Base-by-base conservation (phyloP, 192 early-diverging fungal species). In the Rhizophagus clarus region DNA sequence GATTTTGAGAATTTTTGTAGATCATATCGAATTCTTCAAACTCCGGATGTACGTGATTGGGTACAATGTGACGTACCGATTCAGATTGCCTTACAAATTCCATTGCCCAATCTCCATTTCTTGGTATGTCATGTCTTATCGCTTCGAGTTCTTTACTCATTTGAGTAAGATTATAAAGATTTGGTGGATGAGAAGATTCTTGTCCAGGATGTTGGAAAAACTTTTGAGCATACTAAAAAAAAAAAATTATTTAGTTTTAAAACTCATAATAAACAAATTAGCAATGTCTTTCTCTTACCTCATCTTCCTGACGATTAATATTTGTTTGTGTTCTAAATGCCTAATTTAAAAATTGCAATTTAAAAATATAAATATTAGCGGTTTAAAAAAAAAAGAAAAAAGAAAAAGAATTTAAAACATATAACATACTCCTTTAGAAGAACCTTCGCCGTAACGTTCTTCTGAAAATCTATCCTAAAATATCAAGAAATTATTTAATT, bases 161-260 rank as follows among this genome's bases (percentile, higher is more conserved):
- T 20, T 92, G 91, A 47, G 87, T 84, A 82, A 97, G 92, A 76
- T 93, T 87, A 83, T 93, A 97, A 37, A 84, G 66, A 31, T 85
- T 87, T 24, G 80, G 75, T 37, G 61, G 72, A 1, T 69, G 67
- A 17, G 82, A 64, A 63, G 82, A 49, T 28, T 75, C 28, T 31
- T 47, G 32, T 37, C 34, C 42, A 5, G 60, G 84, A 5, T 83
- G 74, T 26, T 83, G 85, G 32, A 92, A 79, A 74, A 92, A 91
- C 32, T 91, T 88, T 66, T 92, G 82, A 14, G 88, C 84, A 51
- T 91, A 87, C 89, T 90, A 84, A 32, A n/a, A 49, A 37, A 28
- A 40, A 62, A 34, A 71, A 15, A 34, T 32, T 22, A 11, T 49
- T 26, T 29, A 28, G 26, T 5, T 14, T 31, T 20, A 17, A 76